Evolutionary conservation across 257 asterid genomes (phyloP).

Genomic region (Agastache rugosa): DNA sequence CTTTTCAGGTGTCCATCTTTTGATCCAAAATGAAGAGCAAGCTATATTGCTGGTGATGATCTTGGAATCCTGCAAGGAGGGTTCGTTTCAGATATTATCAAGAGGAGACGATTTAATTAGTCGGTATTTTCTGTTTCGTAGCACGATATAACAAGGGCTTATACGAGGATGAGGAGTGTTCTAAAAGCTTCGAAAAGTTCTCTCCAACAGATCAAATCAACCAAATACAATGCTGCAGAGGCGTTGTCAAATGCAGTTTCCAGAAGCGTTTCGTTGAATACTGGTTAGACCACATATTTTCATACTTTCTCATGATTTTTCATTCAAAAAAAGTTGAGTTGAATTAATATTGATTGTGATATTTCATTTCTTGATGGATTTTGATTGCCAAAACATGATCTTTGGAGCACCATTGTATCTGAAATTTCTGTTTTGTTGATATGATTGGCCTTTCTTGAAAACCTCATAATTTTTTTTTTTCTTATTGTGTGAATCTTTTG

Average conservation of each 20-base stretch:
- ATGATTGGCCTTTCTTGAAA: not conserved
- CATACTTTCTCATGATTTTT: not conserved
- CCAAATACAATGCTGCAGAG: constrained; percentile 50
- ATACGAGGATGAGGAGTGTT: constrained; percentile 54
- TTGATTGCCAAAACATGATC: not conserved
- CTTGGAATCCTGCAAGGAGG: not conserved
- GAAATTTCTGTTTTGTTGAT: not conserved
- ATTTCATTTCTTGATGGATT: not conserved
- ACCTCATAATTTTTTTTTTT: not conserved
- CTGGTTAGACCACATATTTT: constrained; percentile 50
- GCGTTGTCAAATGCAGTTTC: constrained; percentile 46
- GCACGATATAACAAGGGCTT: constrained; percentile 39
- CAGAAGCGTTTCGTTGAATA: constrained; percentile 68
- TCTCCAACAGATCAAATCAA: constrained; percentile 42
- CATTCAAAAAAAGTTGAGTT: not conserved
- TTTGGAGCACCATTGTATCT: not conserved
- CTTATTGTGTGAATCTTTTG: not conserved
- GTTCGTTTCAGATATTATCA: constrained; percentile 16
- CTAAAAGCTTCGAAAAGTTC: constrained; percentile 69
- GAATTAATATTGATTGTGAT: not conserved
- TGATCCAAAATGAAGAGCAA: constrained; percentile 4
- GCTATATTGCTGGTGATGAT: not conserved
- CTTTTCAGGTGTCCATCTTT: not conserved
- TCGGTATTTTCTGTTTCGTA: constrained; percentile 6
- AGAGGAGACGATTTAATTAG: not conserved